Evolutionary conservation across 1,284 basidiomycete genomes (phyloP), one percentile per base, ranked within the genome.

Genomic region (Hemileia vastatrix): DNA sequence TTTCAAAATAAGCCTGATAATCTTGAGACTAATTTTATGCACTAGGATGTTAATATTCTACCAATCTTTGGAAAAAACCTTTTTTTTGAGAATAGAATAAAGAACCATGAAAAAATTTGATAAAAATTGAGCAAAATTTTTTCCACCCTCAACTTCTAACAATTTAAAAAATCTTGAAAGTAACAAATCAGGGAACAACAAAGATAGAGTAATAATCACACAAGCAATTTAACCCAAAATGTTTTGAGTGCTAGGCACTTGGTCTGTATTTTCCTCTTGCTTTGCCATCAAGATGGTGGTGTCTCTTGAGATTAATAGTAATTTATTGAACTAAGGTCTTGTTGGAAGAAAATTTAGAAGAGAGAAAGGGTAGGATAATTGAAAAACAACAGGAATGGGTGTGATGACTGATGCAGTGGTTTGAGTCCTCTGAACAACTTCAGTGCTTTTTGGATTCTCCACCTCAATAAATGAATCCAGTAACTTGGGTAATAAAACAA

Each of bases 61-160:
- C 94, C 94, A 97, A 50, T 85, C 86, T 66, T 81, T 83, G 0
- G 93, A 91, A 80, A 90, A 96, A 0, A 91, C 88, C 50, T 93
- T 86, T 70, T 90, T 88, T 66, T 85, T 82, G 65, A 97, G 78
- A 58, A 96, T 87, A 5, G 90, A 93, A 1, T 81, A 81, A 2
- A 85, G 84, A 23, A 92, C 86, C 59, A 82, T 84, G 80, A 95
- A 95, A 66, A 91, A 84, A 63, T 86, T 83, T 8, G 81, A 81
- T 18, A 97, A 78, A 15, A 92, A 80, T 3, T 78, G 73, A 6
- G 86, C 81, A 58, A 90, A 85, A 58, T 87, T 83, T n/a, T 87
- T 86, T 27, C 81, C 80, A 0, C 91, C 90, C 76, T 94, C 90
- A 55, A 95, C 87, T 70, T 92, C 89, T 32, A 90, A 79, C 58